Evolutionary conservation across 2,329 filamentous ascomycete species (phyloP).

Genomic region (Boeremia exigua): DNA sequence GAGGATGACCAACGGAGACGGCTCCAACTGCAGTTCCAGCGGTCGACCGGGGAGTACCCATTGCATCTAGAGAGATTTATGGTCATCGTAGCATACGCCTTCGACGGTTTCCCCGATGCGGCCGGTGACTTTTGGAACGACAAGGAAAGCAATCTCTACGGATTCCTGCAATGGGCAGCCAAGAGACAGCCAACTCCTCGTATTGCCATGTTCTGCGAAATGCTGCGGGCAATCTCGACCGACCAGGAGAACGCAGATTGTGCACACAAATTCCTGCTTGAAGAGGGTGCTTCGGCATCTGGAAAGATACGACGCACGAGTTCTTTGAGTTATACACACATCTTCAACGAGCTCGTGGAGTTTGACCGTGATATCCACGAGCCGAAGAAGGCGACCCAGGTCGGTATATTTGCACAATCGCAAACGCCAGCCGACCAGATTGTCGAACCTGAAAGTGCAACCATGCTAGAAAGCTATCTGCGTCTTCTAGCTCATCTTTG

Average conservation of each 20-base stretch:
- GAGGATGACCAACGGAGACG: slow-evolving; percentile 81
- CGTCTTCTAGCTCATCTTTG: slow-evolving; percentile 84
- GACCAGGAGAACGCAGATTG: slow-evolving; percentile 82
- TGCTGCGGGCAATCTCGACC: slow-evolving; percentile 86
- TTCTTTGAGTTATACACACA: slow-evolving; percentile 90
- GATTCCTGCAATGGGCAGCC: slow-evolving; percentile 97
- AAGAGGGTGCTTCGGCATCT: slow-evolving; percentile 73
- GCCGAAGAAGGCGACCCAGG: slow-evolving; percentile 66
- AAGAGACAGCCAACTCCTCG: slow-evolving; percentile 93
- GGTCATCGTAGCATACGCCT: slow-evolving; percentile 89
- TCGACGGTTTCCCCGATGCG: slow-evolving; percentile 82
- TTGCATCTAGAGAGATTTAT: slow-evolving; percentile 84
- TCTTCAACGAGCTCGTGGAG: slow-evolving; percentile 86
- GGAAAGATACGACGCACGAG: slow-evolving; percentile 82
- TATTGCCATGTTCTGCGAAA: slow-evolving; percentile 94
- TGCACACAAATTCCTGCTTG: slow-evolving; percentile 87
- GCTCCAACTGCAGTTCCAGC: slow-evolving; percentile 52
- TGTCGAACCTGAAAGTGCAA: slow-evolving; percentile 90
- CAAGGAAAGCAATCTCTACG: slow-evolving; percentile 88
- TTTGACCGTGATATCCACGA: slow-evolving; percentile 82
- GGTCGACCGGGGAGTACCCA: slow-evolving; percentile 59
- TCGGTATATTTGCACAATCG: slow-evolving; percentile 58
- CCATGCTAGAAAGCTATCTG: slow-evolving; percentile 95
- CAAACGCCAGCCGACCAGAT: slow-evolving; percentile 56
- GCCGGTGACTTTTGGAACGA: slow-evolving; percentile 91